These are phyloP conservation scores for Pisolithus thermaeus DNA, from an alignment of 1,284 basidiomycete genomes.

Conservation along the genomic window DNA sequence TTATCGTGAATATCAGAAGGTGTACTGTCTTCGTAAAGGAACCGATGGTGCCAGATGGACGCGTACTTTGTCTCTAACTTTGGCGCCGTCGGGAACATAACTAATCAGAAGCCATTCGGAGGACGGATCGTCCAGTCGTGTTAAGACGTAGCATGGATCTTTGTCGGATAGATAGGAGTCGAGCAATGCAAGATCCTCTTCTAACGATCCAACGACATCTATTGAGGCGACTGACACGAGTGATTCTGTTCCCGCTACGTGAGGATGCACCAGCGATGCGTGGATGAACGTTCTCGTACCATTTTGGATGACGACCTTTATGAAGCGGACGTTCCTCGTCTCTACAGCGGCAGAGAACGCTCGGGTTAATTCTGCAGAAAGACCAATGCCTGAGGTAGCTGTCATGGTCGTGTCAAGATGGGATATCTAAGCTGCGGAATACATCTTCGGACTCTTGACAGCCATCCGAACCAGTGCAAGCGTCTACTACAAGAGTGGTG, in stretches of 20 bases:
- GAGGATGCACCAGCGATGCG: conserved; percentile 22
- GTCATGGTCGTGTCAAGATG: conserved; percentile 42
- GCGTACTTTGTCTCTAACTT: conserved; percentile 69
- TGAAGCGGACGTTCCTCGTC: conserved; percentile 50
- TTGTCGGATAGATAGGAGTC: conserved; percentile 53
- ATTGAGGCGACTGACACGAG: conserved; percentile 54
- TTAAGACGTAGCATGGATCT: conserved; percentile 68
- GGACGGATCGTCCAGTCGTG: conserved; percentile 52
- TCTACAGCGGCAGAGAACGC: conserved; percentile 54
- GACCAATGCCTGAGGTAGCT: conserved; percentile 59
- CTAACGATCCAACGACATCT: conserved; percentile 42
- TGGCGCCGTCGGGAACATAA: conserved; percentile 73
- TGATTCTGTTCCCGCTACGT: conserved; percentile 44
- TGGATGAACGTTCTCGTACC: conserved; percentile 39
- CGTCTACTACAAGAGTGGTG: no score
- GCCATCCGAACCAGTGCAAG: no score
- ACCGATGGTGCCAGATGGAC: background rate
- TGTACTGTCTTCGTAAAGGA: background rate
- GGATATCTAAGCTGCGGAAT: no score
- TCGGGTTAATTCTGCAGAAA: conserved; percentile 46
- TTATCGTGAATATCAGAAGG: conserved; percentile 27
- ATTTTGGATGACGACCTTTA: conserved; percentile 69
- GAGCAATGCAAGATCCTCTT: conserved; percentile 55
- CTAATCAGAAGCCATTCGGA: conserved; percentile 65
- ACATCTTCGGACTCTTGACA: no score